Base-by-base conservation (phyloP, 805 yeast genomes). In the Candida namnaoensis region DNA sequence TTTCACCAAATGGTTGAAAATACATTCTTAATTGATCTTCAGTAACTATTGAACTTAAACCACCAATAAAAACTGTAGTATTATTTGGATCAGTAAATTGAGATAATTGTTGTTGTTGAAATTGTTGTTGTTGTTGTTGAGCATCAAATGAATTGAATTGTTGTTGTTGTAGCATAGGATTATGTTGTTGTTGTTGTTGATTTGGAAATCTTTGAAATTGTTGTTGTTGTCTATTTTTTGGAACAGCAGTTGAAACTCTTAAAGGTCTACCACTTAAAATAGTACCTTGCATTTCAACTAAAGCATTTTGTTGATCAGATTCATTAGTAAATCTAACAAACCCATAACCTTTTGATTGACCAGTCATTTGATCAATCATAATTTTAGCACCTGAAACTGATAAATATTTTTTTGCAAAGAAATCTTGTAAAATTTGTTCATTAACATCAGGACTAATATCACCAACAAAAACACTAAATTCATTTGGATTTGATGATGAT, bases 311-410 rank as follows among this genome's bases (percentile, higher is more conserved):
- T 60, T 82, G 88, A 34, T 82, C 88, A 10, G 70, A 69, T 45
- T 75, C 80, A 44, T 72, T 71, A 32, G 69, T 54, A 56, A 88
- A 88, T 46, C 86, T 77, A n/a, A 88, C 86, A 65, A 90, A 90
- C 2, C 96, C 97, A 60, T 83, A 88, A 11, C 96, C 95, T 54
- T 85, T 80, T 7, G 91, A 76, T 38, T 71, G 71, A 28, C 82
- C 81, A 1, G 95, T 79, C 11, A 61, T 56, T 34, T 78, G 80
- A 59, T 88, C 96, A 38, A 74, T 60, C 80, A 88, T 87, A 46
- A 88, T 76, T 54, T 83, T 87, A 7, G 80, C 93, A 49, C 82
- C 80, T 40, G 78, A 72, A 41, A 87, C 78, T 7, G 90, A 82
- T 2, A 90, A 80, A 56, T 76, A 88, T 44, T 78, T 74, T 5